Percentiles rank a stretch among this genome's conserved stretches.
phyloP scores from a whole-genome alignment of 176 grass and related monocot genomes.

The Triticum dicoccoides region DNA sequence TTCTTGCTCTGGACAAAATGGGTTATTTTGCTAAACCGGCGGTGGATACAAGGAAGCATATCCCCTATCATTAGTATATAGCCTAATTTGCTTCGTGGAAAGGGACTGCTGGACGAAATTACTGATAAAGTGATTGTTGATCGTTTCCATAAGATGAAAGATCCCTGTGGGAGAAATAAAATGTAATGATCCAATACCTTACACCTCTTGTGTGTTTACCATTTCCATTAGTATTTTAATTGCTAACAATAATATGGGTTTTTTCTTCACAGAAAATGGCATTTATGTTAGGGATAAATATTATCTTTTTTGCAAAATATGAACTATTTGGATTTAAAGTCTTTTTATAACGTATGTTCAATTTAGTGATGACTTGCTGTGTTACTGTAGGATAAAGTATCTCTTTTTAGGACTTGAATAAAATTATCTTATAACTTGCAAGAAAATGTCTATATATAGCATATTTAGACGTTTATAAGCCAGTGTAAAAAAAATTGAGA shows the following conservation, averaged over 20 bases:
- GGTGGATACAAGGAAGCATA: not conserved
- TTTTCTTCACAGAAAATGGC: too few species aligned
- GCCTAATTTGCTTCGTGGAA: not conserved
- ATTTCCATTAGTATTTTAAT: too few species aligned
- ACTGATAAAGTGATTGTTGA: not conserved
- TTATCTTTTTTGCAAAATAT: not conserved
- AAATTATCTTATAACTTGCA: not conserved
- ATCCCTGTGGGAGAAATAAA: too few species aligned
- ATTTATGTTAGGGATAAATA: not conserved
- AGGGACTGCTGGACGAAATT: not conserved
- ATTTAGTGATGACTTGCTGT: not conserved
- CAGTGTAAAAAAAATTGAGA: not conserved
- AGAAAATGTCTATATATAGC: not conserved
- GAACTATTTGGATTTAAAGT: not conserved
- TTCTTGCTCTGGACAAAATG: not conserved
- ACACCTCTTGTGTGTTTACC: too few species aligned
- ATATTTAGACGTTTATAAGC: not conserved
- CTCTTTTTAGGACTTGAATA: too few species aligned
- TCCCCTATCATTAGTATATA: not conserved
- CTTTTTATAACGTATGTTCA: not conserved
- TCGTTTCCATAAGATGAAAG: not conserved
- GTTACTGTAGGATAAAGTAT: not conserved
- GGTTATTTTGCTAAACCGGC: not conserved
- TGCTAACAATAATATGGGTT: too few species aligned
- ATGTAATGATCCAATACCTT: too few species aligned